Evolutionary conservation across 139 green algal genomes (phyloP), one percentile per base, ranked within the genome.

Genomic region (Chlamydomonas eustigma): DNA sequence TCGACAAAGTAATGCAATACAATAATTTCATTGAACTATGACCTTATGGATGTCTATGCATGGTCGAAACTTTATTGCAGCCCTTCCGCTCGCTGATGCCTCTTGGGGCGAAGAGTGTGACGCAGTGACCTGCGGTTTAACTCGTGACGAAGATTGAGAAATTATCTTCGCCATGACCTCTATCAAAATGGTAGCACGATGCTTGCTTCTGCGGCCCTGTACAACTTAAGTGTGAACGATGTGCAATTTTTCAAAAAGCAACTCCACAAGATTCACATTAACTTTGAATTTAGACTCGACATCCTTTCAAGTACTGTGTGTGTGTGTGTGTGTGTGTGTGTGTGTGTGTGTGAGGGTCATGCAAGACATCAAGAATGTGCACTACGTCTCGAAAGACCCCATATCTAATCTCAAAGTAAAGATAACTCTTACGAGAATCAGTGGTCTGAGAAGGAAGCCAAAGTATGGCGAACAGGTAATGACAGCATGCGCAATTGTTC

Each of bases 1-100:
- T n/a, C n/a, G n/a, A 18, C 50, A 18, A 18, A 18, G 22, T 24
- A 18, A 18, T 24, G 22, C 50, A 30, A 18, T 63, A 63, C 22
- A 18, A 24, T 63, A 24, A 63, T 30, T 63, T 24, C 18, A 63
- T 35, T 8, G 25, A 37, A 32, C 22, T 25, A 44, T 2, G 69
- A 96, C 95, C 90, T 98, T 91, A 80, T 99, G 96, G 63, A 99
- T 98, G 85, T 99, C 96, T 32, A 99, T 99, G 85, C 96, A 99
- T 0, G 96, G 96, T 12, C 96, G 82, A 69, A 99, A 99, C 39
- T 71, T 83, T 8, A 78, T 71, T 1, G 52, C 58, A 28, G 58
- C 32, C 25, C 25, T 24, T 28, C 25, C 6, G 28, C 25, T 37
- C 25, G 58, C 34, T 24, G 58, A 70, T 58, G 44, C 44, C 12